Evolutionary conservation across 2,329 filamentous ascomycete species (phyloP), one percentile per base, ranked within the genome.

Genomic region (Botrytis cinerea): DNA sequence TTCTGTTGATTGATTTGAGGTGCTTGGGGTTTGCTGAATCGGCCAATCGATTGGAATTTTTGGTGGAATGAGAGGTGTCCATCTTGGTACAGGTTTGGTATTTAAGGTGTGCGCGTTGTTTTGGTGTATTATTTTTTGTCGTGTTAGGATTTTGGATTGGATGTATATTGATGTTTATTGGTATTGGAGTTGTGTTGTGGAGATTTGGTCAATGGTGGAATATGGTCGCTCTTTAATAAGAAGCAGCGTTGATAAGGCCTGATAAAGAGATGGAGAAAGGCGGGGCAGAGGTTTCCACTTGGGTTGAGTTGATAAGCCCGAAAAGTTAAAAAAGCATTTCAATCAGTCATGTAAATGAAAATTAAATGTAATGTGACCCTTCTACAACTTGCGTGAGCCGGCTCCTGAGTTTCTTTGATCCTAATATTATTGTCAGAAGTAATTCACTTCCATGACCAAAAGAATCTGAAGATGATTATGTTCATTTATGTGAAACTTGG

Each of bases 41-140:
- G 51, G 2, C 18, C 16, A n/a, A 6, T 28, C 28, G 25, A 8
- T n/a, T 0, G 12, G 14, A 2, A 28, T 0, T 18, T 28, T 54
- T 8, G 5, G 6, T n/a, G 18, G 12, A 8, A 28, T 16, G 51
- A 54, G n/a, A 8, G 51, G 25, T 16, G 25, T 16, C 28, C 51
- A 54, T 54, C 8, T 18, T 16, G n/a, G 14, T n/a, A 12, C 25
- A 54, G 51, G 25, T 6, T 45, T 45, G 4, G 12, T 3, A 14
- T 45, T 16, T 18, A 45, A 12, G 18, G 43, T 18, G 16, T 45
- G 43, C 12, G 12, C 18, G 43, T 16, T 45, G 25, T 25, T 51
- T 51, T 14, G 4, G 45, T 7, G 48, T n/a, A 1, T 51, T 16
- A n/a, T 2, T 51, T n/a, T n/a, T n/a, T 51, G 12, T 1, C 25